A percentile compares a stretch with the other conserved stretches of the same genome.
These are phyloP conservation scores for Solanum pinnatisectum DNA, from an alignment of 257 asterid genomes.

Conservation along the genomic window DNA sequence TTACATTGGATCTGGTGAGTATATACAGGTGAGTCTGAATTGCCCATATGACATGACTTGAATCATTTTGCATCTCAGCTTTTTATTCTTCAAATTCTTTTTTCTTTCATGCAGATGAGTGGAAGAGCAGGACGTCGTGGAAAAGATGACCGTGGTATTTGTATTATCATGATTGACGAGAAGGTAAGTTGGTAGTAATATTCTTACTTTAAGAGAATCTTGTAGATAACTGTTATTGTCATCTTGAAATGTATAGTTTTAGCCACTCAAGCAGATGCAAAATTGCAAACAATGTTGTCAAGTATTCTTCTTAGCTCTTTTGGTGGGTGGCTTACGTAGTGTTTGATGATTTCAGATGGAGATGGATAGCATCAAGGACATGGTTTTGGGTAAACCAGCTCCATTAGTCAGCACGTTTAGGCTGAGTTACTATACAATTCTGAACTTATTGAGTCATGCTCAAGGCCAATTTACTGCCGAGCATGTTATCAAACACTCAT, in stretches of 20 bases:
- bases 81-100: not conserved
- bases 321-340: not conserved
- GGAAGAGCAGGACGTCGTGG: constrained; percentile 99
- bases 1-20: constrained; percentile 92
- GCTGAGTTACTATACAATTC: constrained; percentile 87
- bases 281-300: not conserved
- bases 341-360: constrained; percentile 60
- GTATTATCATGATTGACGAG: constrained; percentile 92
- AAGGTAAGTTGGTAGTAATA: constrained; percentile 31
- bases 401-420: constrained; percentile 96
- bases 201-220: not conserved
- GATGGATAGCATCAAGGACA: constrained; percentile 88
- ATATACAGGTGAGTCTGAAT: constrained; percentile 73
- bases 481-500: constrained; percentile 88
- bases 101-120: constrained; percentile 64
- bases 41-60: not conserved
- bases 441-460: constrained; percentile 95
- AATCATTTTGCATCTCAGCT: not conserved
- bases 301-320: not conserved
- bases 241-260: not conserved
- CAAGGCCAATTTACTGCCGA: constrained; percentile 98
- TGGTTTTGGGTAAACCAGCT: constrained; percentile 98
- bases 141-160: constrained; percentile 90
- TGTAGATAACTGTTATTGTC: not conserved
- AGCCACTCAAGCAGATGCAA: not conserved